phyloP scores from a whole-genome alignment of 495 filamentous ascomycete genomes.

The Daldinia concentrica region DNA sequence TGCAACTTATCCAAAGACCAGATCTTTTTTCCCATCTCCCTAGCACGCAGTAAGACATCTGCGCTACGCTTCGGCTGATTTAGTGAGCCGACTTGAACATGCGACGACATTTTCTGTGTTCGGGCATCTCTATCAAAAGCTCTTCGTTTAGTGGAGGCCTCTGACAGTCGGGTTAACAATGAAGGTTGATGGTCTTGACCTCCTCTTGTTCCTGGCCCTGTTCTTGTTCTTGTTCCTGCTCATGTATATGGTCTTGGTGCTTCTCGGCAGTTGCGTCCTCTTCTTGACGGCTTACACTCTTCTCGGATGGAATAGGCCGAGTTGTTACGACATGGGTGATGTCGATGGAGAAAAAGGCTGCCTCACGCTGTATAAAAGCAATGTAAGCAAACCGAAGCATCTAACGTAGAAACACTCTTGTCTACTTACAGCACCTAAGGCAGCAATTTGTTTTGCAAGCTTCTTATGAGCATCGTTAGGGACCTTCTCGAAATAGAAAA shows the following conservation, averaged over 20 bases:
- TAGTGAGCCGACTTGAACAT: slow-evolving; percentile 50
- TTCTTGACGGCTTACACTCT: slow-evolving; percentile 40
- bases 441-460: slow-evolving; percentile 76
- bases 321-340: slow-evolving; percentile 96
- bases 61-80: slow-evolving; percentile 58
- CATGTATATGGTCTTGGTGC: slow-evolving; percentile 38
- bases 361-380: slow-evolving; percentile 71
- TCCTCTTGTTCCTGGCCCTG: slow-evolving; percentile 53
- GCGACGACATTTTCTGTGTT: slow-evolving; percentile 41
- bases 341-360: slow-evolving; percentile 94
- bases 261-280: slow-evolving; percentile 31
- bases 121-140: slow-evolving; percentile 52
- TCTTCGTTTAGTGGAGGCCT: slow-evolving; percentile 51
- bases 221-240: slow-evolving; percentile 31
- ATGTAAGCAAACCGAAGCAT: slow-evolving; percentile 9
- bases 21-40: slow-evolving; percentile 97
- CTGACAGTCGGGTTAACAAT: slow-evolving; percentile 68
- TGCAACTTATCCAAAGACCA: slow-evolving; percentile 95
- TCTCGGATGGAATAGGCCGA: slow-evolving; percentile 80
- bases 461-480: slow-evolving; percentile 79
- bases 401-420: not conserved
- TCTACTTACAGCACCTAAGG: slow-evolving; percentile 86
- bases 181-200: slow-evolving; percentile 85
- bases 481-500: slow-evolving; percentile 96
- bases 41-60: slow-evolving; percentile 85